Percentiles rank a stretch among this genome's conserved stretches.
Conservation (phyloP, 495 filamentous ascomycete genomes). For the Jackrogersella minutella region DNA sequence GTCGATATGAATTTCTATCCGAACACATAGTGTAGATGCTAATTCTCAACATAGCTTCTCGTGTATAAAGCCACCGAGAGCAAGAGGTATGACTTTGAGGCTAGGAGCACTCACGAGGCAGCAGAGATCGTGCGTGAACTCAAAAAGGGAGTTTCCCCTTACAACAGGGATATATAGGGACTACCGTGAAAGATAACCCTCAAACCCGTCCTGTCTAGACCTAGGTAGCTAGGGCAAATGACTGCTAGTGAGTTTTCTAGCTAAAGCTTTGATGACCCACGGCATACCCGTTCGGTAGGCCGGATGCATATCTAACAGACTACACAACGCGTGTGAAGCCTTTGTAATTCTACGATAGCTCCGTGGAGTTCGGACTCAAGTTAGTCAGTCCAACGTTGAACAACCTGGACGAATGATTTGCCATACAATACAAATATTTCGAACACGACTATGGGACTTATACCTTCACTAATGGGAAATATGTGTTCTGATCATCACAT, state of each 20-base stretch:
- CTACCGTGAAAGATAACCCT: not conserved
- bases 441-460: not conserved
- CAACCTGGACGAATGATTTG: not conserved
- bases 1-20: conserved; percentile 20
- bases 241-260: conserved; percentile 8
- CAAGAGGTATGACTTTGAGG: conserved; percentile 97
- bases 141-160: conserved; percentile 71
- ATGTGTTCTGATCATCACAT: not conserved
- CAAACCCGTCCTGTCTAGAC: not conserved
- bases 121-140: conserved; percentile 89
- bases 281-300: not conserved
- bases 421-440: not conserved
- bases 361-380: not conserved
- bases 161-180: conserved; percentile 45
- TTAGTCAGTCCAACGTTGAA: not conserved
- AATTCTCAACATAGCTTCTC: conserved; percentile 60
- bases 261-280: not conserved
- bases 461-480: not conserved
- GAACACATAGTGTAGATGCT: conserved; percentile 14
- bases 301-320: not conserved
- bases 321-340: not conserved
- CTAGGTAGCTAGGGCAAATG: conserved; percentile 1
- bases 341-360: conserved; percentile 9
- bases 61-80: conserved; percentile 84
- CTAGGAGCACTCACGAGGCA: conserved; percentile 79